These are phyloP conservation scores for Penicillium sp. DNA, from an alignment of 2,329 filamentous ascomycete genomes.

Conservation along the genomic window DNA sequence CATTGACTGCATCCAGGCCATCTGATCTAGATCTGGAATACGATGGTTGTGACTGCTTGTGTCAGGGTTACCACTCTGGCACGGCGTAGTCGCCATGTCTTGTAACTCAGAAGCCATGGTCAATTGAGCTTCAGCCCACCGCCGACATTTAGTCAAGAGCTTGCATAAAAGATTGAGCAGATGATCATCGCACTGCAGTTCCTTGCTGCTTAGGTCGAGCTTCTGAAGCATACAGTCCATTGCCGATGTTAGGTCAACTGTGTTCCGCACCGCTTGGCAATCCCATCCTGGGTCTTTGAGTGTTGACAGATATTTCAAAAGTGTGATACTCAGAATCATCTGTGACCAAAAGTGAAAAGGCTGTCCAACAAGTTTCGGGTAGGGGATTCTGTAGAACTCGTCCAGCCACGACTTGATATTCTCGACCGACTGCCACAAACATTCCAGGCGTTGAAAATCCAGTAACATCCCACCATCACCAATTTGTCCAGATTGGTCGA, in stretches of 20 bases:
- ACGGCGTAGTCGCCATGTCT: not conserved
- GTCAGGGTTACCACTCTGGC: constrained; percentile 1
- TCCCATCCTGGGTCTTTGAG: constrained; percentile 41
- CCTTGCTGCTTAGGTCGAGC: constrained; percentile 25
- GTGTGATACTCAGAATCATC: constrained; percentile 32
- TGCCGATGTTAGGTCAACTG: constrained; percentile 27
- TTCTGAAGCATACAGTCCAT: constrained; percentile 31
- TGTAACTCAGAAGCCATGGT: constrained; percentile 10
- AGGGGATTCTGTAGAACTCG: constrained; percentile 27
- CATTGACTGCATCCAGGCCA: constrained; percentile 29
- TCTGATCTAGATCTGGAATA: constrained; percentile 25
- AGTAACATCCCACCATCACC: constrained; percentile 8
- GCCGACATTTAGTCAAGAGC: constrained; percentile 21
- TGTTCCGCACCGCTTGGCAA: constrained; percentile 31
- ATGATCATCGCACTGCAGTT: constrained; percentile 29
- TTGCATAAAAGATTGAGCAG: constrained; percentile 23
- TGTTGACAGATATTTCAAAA: constrained; percentile 37
- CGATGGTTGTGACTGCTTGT: constrained; percentile 1
- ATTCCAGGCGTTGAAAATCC: constrained; percentile 32
- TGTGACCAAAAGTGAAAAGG: constrained; percentile 40
- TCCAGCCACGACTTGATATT: constrained; percentile 35
- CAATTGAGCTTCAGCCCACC: constrained; percentile 20
- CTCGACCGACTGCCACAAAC: constrained; percentile 34
- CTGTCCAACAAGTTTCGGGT: constrained; percentile 25
- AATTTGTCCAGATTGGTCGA: constrained; percentile 5